A percentile compares a stretch with the other conserved stretches of the same genome.
Conservation (phyloP, 805 yeast genomes). For the Nakazawaea ishiwadae region DNA sequence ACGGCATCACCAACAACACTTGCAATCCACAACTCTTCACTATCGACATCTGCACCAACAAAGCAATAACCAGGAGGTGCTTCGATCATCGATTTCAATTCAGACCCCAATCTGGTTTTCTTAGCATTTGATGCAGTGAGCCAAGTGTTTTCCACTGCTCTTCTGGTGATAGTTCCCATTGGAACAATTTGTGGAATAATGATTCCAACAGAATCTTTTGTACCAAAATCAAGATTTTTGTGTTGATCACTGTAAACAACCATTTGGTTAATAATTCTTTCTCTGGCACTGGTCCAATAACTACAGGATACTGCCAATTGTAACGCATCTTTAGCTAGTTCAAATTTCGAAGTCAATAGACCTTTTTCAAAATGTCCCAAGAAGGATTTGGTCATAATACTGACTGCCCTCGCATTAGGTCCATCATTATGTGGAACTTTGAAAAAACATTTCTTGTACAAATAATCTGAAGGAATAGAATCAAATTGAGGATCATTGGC, state of each 20-base stretch:
- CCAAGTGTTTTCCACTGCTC: slow-evolving; percentile 98
- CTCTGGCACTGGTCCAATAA: slow-evolving; percentile 91
- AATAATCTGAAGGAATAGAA: slow-evolving; percentile 8
- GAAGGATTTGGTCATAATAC: slow-evolving; percentile 74
- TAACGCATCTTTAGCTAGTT: slow-evolving; percentile 72
- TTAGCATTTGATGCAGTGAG: slow-evolving; percentile 95
- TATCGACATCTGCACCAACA: slow-evolving; percentile 98
- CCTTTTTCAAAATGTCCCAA: slow-evolving; percentile 69
- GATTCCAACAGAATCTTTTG: slow-evolving; percentile 43
- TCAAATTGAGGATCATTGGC: slow-evolving; percentile 14
- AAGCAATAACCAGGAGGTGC: slow-evolving; percentile 89
- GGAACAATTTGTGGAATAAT: slow-evolving; percentile 81
- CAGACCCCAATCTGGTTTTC: slow-evolving; percentile 81
- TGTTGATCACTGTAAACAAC: slow-evolving; percentile 53
- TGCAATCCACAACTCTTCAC: slow-evolving; percentile 98
- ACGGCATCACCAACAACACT: slow-evolving; percentile 90
- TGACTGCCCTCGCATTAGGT: slow-evolving; percentile 63
- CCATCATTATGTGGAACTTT: slow-evolving; percentile 91
- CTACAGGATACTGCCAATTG: slow-evolving; percentile 75
- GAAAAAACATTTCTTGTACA: slow-evolving; percentile 32
- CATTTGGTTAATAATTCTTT: slow-evolving; percentile 79
- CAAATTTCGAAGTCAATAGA: slow-evolving; percentile 62
- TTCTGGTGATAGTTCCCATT: slow-evolving; percentile 95
- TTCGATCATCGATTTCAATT: slow-evolving; percentile 75
- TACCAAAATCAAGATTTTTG: slow-evolving; percentile 19